Evolutionary conservation across 441 rosid species (phyloP), one percentile per base, ranked within the genome.

Genomic region (Rhodomyrtus psidioides): DNA sequence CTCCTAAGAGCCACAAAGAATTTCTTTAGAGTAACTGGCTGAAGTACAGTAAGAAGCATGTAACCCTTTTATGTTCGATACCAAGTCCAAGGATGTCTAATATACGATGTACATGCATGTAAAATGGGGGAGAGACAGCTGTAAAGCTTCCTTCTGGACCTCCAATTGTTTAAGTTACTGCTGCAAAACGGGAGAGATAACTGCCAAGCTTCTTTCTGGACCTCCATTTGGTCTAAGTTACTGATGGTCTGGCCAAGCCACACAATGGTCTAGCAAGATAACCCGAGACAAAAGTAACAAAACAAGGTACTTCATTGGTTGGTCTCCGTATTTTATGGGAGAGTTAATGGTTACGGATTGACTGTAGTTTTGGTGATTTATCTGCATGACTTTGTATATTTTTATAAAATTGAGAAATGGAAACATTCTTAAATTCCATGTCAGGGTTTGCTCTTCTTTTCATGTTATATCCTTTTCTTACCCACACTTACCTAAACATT

Each of bases 1-100:
- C 93, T 93, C 89, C 92, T 91, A 91, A 89, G 92, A 94, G 59
- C 84, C 88, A 75, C 7, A 2, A 59, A 85, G 26, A 55, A 85
- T 4, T 24, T 54, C 14, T 84, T 84, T 44, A n/a, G 7, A 16
- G 44, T 76, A 46, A 87, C 87, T 88, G 75, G 84, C 89, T 85
- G 76, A 86, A 83, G 55, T 21, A 39, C 49, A 39, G 79, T 39
- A 70, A 70, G 51, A 1, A 39, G 82, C 75, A 75, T 28, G 62
- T 54, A 56, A 60, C 65, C 62, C 19, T 83, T 44, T 44, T 55
- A 56, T 58, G 46, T 62, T 74, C 10, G 53, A 26, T 53, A 56
- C 26, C 57, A 90, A 76, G 62, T 70, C 39, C 88, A 84, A 74
- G 55, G 53, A 70, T 39, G 51, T 70, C n/a, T 70, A 70, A 70